Evolutionary conservation across 2,329 filamentous ascomycete genomes (phyloP).

Genomic region (Zymoseptoria tritici): DNA sequence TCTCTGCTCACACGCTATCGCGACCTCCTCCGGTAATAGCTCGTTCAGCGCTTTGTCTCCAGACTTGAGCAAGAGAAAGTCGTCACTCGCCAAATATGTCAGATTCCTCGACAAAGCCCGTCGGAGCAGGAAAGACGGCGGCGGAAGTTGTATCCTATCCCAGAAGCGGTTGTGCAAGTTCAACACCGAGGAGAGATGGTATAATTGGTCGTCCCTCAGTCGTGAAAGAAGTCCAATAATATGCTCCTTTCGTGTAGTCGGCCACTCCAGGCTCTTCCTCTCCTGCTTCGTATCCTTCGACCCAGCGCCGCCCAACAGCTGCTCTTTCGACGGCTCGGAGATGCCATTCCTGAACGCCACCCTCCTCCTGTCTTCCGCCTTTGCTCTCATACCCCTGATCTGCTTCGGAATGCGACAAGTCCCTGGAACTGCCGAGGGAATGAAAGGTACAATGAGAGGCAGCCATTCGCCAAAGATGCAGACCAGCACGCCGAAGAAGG

Average conservation of each 20-base stretch:
- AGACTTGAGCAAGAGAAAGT: constrained; percentile 57
- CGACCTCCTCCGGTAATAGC: constrained; percentile 33
- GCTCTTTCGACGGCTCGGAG: constrained; percentile 58
- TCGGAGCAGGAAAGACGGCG: constrained; percentile 47
- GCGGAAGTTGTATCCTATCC: constrained; percentile 40
- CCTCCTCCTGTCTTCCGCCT: constrained; percentile 47
- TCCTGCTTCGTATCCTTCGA: constrained; percentile 32
- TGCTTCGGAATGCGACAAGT: constrained; percentile 79
- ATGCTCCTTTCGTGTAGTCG: constrained; percentile 10
- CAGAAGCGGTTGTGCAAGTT: constrained; percentile 36
- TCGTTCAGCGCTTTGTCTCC: constrained; percentile 51
- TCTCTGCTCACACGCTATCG: constrained; percentile 32
- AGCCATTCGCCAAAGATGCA: constrained; percentile 80
- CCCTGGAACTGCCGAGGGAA: constrained; percentile 66
- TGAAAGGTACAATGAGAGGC: constrained; percentile 65
- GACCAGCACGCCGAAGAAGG: constrained; percentile 68
- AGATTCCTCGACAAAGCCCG: constrained; percentile 48
- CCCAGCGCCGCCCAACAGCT: constrained; percentile 35
- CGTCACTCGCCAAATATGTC: constrained; percentile 62
- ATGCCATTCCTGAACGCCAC: constrained; percentile 52
- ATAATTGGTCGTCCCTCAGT: constrained; percentile 33
- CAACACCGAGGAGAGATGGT: constrained; percentile 36
- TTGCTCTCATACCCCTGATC: constrained; percentile 49
- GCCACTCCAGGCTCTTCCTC: constrained; percentile 41
- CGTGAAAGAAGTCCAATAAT: constrained; percentile 8